phyloP scores from a whole-genome alignment of 768 basidiomycete species.

The Hortiboletus campestris region DNA sequence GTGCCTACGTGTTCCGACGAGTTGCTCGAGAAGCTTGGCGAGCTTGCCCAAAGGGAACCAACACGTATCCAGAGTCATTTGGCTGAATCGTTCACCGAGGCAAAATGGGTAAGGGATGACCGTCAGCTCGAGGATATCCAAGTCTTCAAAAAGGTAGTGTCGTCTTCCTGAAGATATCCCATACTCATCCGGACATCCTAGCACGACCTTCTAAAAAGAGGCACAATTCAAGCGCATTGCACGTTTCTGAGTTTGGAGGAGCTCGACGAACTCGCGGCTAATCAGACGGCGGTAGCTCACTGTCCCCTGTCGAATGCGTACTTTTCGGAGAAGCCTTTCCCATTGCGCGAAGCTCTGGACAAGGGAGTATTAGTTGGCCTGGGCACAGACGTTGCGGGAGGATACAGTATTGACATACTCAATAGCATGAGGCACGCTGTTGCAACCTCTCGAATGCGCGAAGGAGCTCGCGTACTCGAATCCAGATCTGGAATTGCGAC shows the following conservation, averaged over 20 bases:
- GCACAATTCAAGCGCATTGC: conserved; percentile 85
- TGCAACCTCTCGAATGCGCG: conserved; percentile 62
- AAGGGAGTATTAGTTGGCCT: conserved; percentile 69
- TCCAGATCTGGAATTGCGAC: neutral
- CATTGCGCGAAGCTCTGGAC: conserved; percentile 67
- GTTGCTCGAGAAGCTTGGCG: conserved; percentile 60
- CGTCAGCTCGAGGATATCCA: conserved; percentile 69
- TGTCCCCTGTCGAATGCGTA: conserved; percentile 90
- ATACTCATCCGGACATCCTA: conserved; percentile 29
- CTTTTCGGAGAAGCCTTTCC: conserved; percentile 73
- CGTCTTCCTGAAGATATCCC: neutral
- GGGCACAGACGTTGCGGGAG: conserved; percentile 85
- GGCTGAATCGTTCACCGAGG: conserved; percentile 75
- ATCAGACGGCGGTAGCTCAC: conserved; percentile 70
- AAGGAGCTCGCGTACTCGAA: conserved; percentile 44
- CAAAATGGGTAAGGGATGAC: conserved; percentile 64
- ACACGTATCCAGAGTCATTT: conserved; percentile 77
- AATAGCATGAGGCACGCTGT: conserved; percentile 79
- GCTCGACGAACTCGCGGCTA: conserved; percentile 46
- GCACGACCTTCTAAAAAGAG: conserved; percentile 58
- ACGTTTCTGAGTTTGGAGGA: conserved; percentile 65
- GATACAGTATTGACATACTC: conserved; percentile 79
- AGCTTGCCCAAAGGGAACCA: conserved; percentile 44
- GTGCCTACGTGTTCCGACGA: conserved; percentile 83
- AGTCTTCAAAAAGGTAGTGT: conserved; percentile 63